Conservation (phyloP, 192 early-diverging fungal species). For the Rhizophagus sp. region DNA sequence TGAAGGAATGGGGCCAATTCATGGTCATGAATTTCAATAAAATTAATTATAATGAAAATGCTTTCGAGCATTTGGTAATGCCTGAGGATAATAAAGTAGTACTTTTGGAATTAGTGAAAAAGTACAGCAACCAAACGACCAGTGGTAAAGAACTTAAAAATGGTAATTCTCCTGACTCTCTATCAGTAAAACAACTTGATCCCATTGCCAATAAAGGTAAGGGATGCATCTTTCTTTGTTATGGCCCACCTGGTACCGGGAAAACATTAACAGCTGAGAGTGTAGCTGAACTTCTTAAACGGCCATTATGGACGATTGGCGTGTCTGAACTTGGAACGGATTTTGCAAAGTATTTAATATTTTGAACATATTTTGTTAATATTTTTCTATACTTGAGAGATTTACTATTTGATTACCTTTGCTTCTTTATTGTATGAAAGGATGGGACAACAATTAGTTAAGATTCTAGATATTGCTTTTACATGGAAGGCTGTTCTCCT, state of each 20-base stretch:
- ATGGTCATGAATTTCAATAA: neutral
- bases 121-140: neutral
- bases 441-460: slow-evolving; percentile 46
- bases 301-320: slow-evolving; percentile 39
- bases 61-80: neutral
- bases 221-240: slow-evolving; percentile 54
- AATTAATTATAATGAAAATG: neutral
- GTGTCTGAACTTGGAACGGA: neutral
- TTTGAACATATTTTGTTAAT: neutral
- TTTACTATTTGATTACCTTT: slow-evolving; percentile 56
- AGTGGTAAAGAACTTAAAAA: neutral
- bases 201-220: slow-evolving; percentile 53
- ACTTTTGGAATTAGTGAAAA: neutral
- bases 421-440: slow-evolving; percentile 38
- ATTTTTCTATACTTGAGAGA: slow-evolving; percentile 45
- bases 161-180: too few relatives aligned
- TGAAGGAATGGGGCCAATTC: neutral
- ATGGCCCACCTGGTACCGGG: slow-evolving; percentile 57
- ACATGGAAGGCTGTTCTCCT: slow-evolving; percentile 55
- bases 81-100: neutral
- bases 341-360: neutral
- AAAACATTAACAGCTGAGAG: slow-evolving; percentile 63
- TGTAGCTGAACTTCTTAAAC: slow-evolving; percentile 52
- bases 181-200: slow-evolving; percentile 43
- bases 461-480: slow-evolving; percentile 51